Base-by-base conservation (phyloP, 805 yeast species). In the Starmerella bombi region DNA sequence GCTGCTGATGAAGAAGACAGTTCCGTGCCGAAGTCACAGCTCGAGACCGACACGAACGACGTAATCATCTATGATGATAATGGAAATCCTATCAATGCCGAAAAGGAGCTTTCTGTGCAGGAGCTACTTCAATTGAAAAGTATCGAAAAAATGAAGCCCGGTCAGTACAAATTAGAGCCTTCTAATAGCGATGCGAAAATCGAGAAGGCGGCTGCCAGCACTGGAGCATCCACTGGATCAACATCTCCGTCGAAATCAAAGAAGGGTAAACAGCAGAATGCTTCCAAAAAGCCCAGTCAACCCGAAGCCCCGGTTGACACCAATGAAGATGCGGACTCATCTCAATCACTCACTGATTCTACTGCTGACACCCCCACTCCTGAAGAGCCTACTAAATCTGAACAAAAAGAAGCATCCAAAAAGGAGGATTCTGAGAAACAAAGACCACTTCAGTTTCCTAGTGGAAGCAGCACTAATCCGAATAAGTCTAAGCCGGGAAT, bases 401-500 rank as follows among this genome's bases (percentile, higher is more conserved):
- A 28, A 15, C n/a, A 28, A 15, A 7, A 15, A 7, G 8, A 28
- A 15, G 17, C 17, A 6, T 8, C 27, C 27, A n/a, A 10, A 7
- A 9, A 12, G 14, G 31, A 28, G 16, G 16, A n/a, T 28, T 15
- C 17, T 31, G 19, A 15, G 14, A 23, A 7, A 8, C 27, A 12
- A 23, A 23, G 12, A 23, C 27, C 27, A 8, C 10, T 18, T 14
- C 16, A 28, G 16, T 8, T n/a, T 6, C 21, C 33, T 7, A 8
- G 14, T 7, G n/a, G n/a, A 39, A 32, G 17, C 39, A 38, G n/a
- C 5, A 45, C 6, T 40, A 48, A 27, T 4, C 22, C 29, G 5
- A 30, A 36, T 19, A 30, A 31, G 10, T 5, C 30, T 19, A 38
- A 36, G 25, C 25, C 35, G 44, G 73, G 76, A 29, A 62, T 84